Evolutionary conservation across 2,329 filamentous ascomycete genomes (phyloP).

Genomic region (Hypoxylon rubiginosum): DNA sequence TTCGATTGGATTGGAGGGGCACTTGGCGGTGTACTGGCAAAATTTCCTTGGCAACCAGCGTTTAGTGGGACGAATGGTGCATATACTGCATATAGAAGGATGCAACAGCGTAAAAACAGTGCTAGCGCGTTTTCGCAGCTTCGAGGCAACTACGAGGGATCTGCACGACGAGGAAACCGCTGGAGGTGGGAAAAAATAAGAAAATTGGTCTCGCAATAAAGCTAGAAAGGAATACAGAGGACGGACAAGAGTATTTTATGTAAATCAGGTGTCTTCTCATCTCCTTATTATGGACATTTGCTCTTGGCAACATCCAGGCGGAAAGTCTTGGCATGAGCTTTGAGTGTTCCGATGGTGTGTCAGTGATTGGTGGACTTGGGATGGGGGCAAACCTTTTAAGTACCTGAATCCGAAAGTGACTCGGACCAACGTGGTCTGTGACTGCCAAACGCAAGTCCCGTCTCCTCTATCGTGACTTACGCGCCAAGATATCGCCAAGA

Average conservation of each 20-base stretch:
- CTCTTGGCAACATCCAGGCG: constrained; percentile 51
- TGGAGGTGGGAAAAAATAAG: not conserved
- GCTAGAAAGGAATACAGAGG: constrained; percentile 34
- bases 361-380: constrained; percentile 44
- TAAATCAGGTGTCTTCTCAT: constrained; percentile 48
- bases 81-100: too few relatives aligned
- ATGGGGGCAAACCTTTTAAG: constrained; percentile 44
- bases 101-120: not conserved
- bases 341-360: constrained; percentile 45
- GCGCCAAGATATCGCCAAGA: constrained; percentile 46
- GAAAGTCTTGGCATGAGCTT: constrained; percentile 52
- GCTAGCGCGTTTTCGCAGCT: not conserved
- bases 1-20: not conserved
- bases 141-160: not conserved
- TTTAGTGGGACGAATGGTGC: not conserved
- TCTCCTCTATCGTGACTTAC: constrained; percentile 44
- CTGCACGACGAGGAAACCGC: not conserved
- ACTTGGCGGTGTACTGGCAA: not conserved
- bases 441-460: constrained; percentile 35
- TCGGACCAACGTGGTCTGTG: not conserved
- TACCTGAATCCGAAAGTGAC: constrained; percentile 44
- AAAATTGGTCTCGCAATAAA: constrained; percentile 13
- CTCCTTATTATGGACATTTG: constrained; percentile 51
- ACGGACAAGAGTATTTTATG: constrained; percentile 48
- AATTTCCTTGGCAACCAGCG: not conserved